Evolutionary conservation across 345 rosid species (phyloP).

Genomic region (Xanthoceras sorbifolium): DNA sequence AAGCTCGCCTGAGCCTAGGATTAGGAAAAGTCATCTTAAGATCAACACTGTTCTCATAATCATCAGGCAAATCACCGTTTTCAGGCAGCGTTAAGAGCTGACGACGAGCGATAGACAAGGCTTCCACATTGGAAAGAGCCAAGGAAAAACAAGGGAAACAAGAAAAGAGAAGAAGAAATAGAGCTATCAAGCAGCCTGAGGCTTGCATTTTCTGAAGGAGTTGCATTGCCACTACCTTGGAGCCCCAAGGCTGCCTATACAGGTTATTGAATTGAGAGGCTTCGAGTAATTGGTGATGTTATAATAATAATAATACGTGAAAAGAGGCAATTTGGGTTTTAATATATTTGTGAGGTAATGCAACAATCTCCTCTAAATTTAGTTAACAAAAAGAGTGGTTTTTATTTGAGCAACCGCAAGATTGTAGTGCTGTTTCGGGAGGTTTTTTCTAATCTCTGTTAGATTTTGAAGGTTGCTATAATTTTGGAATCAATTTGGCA

Average conservation of each 20-base stretch:
- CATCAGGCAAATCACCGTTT: constrained; percentile 30
- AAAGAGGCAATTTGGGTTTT: not conserved
- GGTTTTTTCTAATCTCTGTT: not conserved
- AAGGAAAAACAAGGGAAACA: constrained; percentile 15
- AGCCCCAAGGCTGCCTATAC: constrained; percentile 48
- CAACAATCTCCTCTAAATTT: not conserved
- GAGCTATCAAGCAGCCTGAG: constrained; percentile 35
- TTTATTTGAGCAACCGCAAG: not conserved
- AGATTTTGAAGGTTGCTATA: not conserved
- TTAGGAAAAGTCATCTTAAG: constrained; percentile 45
- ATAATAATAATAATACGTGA: not conserved
- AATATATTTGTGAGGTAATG: constrained; percentile 7
- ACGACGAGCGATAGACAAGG: constrained; percentile 39
- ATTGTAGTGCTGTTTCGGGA: not conserved
- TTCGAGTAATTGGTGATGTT: not conserved
- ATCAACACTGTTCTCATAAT: constrained; percentile 31
- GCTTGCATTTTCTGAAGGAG: constrained; percentile 29
- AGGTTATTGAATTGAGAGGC: not conserved
- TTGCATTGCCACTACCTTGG: constrained; percentile 43
- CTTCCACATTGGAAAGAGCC: constrained; percentile 35
- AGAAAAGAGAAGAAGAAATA: constrained; percentile 20
- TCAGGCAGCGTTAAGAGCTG: constrained; percentile 36
- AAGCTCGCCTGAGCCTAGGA: constrained; percentile 47
- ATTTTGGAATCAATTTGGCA: not conserved
- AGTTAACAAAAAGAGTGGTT: not conserved